phyloP scores from a whole-genome alignment of 2,329 filamentous ascomycete species.

The Cladorrhinum sp. region DNA sequence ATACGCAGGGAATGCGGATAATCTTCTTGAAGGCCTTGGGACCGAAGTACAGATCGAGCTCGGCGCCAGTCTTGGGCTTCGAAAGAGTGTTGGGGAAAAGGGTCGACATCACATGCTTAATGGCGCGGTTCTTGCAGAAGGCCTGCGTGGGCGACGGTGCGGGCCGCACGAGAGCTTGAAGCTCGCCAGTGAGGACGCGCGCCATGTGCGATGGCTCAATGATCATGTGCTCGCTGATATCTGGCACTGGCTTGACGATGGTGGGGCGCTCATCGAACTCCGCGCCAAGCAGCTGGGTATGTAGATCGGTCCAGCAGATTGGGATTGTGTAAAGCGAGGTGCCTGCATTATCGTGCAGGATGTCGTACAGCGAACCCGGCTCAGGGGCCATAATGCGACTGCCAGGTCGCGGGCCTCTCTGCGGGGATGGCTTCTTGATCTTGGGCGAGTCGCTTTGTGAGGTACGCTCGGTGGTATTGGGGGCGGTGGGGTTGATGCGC shows the following conservation, averaged over 20 bases:
- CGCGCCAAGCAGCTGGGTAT: conserved; percentile 46
- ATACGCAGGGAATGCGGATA: conserved; percentile 49
- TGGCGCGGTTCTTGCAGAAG: conserved; percentile 38
- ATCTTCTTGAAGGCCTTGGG: conserved; percentile 42
- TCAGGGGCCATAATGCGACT: conserved; percentile 41
- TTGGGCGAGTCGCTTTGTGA: neutral
- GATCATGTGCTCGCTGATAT: conserved; percentile 12
- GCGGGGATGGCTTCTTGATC: conserved; percentile 17
- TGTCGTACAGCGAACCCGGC: conserved; percentile 49
- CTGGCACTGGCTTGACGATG: conserved; percentile 42
- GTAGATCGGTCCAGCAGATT: conserved; percentile 54
- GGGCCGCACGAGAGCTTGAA: conserved; percentile 39
- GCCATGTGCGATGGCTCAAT: conserved; percentile 41
- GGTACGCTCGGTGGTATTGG: neutral
- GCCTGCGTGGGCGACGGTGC: conserved; percentile 32
- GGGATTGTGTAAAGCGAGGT: conserved; percentile 50
- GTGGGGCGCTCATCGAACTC: conserved; percentile 43
- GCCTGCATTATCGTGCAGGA: conserved; percentile 48
- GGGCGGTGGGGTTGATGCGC: conserved; percentile 6
- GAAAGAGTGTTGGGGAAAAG: conserved; percentile 40
- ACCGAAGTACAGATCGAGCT: conserved; percentile 52
- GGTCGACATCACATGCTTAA: conserved; percentile 44
- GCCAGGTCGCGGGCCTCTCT: conserved; percentile 21
- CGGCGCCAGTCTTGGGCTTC: conserved; percentile 33
- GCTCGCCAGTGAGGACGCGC: conserved; percentile 40